Percentiles rank a stretch among this genome's conserved stretches.
phyloP scores from a whole-genome alignment of 768 basidiomycete species.

The Lactifluus echinatus region DNA sequence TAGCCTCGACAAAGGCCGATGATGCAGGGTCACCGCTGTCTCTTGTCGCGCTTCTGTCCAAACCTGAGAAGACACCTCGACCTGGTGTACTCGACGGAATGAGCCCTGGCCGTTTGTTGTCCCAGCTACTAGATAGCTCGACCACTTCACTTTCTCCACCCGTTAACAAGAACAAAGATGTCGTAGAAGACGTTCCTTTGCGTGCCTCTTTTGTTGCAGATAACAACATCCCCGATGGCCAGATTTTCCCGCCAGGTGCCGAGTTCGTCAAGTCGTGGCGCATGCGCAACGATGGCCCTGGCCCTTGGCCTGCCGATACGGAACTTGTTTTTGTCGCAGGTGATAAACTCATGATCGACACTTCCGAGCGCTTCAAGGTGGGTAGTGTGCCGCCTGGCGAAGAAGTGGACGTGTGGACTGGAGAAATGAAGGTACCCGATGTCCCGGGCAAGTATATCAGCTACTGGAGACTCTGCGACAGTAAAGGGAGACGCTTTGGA shows the following conservation, averaged over 20 bases:
- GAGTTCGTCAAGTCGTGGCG: constrained; percentile 83
- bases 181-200: constrained; percentile 25
- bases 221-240: constrained; percentile 66
- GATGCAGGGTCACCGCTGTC: constrained; percentile 2
- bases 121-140: constrained; percentile 13
- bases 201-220: constrained; percentile 55
- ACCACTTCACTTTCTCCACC: constrained; percentile 1
- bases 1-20: constrained; percentile 11
- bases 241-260: constrained; percentile 71
- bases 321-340: constrained; percentile 67
- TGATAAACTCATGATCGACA: constrained; percentile 41
- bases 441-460: constrained; percentile 61
- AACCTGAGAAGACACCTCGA: constrained; percentile 8
- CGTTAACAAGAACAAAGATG: not conserved
- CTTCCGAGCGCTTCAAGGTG: constrained; percentile 34
- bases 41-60: constrained; percentile 14
- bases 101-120: constrained; percentile 15
- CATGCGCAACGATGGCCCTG: constrained; percentile 54
- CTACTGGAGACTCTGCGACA: constrained; percentile 67
- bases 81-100: constrained; percentile 5
- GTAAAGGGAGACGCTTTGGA: constrained; percentile 53
- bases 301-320: constrained; percentile 61
- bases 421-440: constrained; percentile 79
- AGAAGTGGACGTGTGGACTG: constrained; percentile 57
- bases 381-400: constrained; percentile 51